These are phyloP conservation scores for Erysimum cheiri DNA, from an alignment of 441 rosid species.

Conservation along the genomic window DNA sequence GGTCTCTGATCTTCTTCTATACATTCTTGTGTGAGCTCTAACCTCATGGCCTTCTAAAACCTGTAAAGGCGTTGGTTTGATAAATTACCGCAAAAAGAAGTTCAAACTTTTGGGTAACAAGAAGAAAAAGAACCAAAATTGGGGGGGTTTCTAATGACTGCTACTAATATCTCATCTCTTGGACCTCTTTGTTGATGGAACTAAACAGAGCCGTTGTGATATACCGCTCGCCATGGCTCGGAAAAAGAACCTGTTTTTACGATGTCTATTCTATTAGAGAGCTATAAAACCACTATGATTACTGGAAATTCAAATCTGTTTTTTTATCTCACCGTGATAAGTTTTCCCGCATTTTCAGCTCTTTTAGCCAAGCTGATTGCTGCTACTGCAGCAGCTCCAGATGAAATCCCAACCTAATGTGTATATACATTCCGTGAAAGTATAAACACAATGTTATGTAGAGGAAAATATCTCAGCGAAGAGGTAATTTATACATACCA, in stretches of 20 bases:
- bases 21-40: neutral
- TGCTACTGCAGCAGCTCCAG: slow-evolving; percentile 96
- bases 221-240: slow-evolving; percentile 95
- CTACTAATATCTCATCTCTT: slow-evolving; percentile 58
- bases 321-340: slow-evolving; percentile 61
- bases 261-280: slow-evolving; percentile 21
- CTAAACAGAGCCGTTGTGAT: slow-evolving; percentile 79
- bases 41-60: slow-evolving; percentile 9
- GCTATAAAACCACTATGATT: slow-evolving; percentile 7
- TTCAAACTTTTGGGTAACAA: neutral
- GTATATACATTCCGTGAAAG: neutral
- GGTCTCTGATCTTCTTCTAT: too few relatives aligned
- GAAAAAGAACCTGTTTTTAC: slow-evolving; percentile 75
- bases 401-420: slow-evolving; percentile 86
- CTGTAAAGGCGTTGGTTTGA: slow-evolving; percentile 24
- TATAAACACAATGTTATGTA: slow-evolving; percentile 8
- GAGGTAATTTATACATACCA: slow-evolving; percentile 55
- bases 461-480: neutral
- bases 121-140: too few relatives aligned
- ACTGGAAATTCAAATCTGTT: neutral
- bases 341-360: slow-evolving; percentile 90
- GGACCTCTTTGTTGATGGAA: slow-evolving; percentile 73
- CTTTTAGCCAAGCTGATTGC: slow-evolving; percentile 79
- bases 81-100: neutral
- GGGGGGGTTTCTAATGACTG: neutral